A percentile compares a stretch with the other conserved stretches of the same genome.
Conservation (phyloP, 75 land plant species). For the Sequoia sempervirens region DNA sequence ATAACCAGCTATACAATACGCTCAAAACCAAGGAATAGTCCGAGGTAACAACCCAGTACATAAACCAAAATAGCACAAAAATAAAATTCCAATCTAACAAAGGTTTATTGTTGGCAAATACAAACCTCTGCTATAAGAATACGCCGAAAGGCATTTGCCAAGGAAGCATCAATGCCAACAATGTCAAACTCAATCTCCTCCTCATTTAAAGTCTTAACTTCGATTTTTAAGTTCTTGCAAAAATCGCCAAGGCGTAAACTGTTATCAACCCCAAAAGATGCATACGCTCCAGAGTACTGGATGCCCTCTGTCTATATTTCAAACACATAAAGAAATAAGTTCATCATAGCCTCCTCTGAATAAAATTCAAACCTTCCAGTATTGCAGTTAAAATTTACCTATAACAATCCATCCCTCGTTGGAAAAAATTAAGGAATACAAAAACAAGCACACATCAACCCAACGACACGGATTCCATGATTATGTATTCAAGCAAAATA, state of each 20-base stretch:
- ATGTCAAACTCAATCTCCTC: conserved; percentile 96
- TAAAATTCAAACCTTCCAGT: neutral
- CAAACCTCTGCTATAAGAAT: conserved; percentile 94
- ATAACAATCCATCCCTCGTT: too few species aligned
- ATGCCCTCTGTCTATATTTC: conserved; percentile 63
- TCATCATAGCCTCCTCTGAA: neutral
- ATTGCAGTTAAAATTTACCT: neutral
- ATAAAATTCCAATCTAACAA: neutral
- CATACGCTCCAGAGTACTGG: conserved; percentile 87
- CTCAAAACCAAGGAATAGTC: too few species aligned
- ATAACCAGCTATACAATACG: too few species aligned
- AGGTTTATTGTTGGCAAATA: neutral
- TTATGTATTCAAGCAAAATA: too few species aligned
- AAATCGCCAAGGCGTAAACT: conserved; percentile 54
- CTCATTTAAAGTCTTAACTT: conserved; percentile 50
- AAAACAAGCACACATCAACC: too few species aligned
- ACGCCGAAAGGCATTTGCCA: conserved; percentile 94
- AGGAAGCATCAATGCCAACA: conserved; percentile 91
- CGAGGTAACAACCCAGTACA: too few species aligned
- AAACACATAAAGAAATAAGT: neutral
- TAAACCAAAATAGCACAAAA: neutral
- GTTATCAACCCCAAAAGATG: conserved; percentile 72
- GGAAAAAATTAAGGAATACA: too few species aligned
- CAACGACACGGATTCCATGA: too few species aligned
- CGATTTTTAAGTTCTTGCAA: conserved; percentile 58